Evolutionary conservation across 805 yeast species (phyloP).

Genomic region (Cyberlindnera amylophila): DNA sequence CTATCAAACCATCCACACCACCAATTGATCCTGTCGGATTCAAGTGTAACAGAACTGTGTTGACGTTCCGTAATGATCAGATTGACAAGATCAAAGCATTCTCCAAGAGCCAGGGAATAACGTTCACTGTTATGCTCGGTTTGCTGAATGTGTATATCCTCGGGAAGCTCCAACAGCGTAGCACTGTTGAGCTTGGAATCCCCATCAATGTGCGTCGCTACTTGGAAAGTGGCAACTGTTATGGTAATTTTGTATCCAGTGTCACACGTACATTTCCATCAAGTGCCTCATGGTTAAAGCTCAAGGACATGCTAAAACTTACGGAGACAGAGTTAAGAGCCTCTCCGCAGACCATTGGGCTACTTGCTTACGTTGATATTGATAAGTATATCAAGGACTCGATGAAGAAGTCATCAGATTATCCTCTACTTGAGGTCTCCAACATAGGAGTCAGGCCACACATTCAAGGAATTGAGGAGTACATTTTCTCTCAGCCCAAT

Average conservation of each 20-base stretch:
- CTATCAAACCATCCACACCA: no score
- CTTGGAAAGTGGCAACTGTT: conserved; percentile 4
- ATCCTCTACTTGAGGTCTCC: conserved; percentile 10
- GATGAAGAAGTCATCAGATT: background rate
- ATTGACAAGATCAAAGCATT: conserved; percentile 3
- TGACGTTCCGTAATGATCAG: conserved; percentile 1
- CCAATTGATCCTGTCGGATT: background rate
- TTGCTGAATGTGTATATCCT: conserved; percentile 2
- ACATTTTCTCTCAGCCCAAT: conserved; percentile 14
- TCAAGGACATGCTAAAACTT: background rate
- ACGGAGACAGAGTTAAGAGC: background rate
- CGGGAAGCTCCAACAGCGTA: background rate
- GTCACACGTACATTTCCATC: background rate
- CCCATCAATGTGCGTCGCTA: conserved; percentile 11
- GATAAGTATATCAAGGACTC: background rate
- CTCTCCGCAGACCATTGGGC: conserved; percentile 7
- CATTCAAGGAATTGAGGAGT: background rate
- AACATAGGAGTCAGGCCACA: conserved; percentile 9
- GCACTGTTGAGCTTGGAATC: background rate
- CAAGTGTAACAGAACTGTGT: background rate
- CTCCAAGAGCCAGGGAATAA: conserved; percentile 5
- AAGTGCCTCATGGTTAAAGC: background rate
- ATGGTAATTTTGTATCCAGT: conserved; percentile 10
- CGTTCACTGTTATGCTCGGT: conserved; percentile 8
- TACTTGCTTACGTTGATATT: conserved; percentile 5